Percentiles rank a stretch among this genome's conserved stretches.
Conservation (phyloP, 306 rosid species). For the Gleditsia sinensis region DNA sequence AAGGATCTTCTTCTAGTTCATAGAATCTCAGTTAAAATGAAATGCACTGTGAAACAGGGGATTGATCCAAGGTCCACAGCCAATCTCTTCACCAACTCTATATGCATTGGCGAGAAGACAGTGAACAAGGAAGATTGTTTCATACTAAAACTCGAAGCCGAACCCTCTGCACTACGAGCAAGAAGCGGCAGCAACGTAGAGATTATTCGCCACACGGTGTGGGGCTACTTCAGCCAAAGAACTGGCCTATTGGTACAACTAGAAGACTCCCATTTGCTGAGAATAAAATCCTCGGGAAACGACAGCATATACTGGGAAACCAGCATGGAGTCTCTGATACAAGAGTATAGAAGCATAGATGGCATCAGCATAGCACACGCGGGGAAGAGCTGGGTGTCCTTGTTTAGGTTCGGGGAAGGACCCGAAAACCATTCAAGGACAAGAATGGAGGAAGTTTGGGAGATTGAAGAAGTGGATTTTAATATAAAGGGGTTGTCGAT, state of each 20-base stretch:
- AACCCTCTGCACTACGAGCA: constrained; percentile 52
- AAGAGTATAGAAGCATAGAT: constrained; percentile 71
- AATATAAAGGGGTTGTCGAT: constrained; percentile 78
- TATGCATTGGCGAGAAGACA: constrained; percentile 81
- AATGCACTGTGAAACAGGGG: too few species aligned
- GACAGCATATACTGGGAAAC: constrained; percentile 81
- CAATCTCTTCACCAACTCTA: constrained; percentile 64
- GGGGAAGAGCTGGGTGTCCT: constrained; percentile 64
- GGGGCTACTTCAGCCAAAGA: constrained; percentile 89
- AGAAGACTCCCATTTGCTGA: constrained; percentile 73
- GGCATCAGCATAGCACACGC: constrained; percentile 77
- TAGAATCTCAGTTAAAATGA: too few species aligned
- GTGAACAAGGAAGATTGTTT: constrained; percentile 77
- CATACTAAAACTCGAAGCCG: constrained; percentile 74
- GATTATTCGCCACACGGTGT: constrained; percentile 71
- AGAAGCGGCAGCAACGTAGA: constrained; percentile 78
- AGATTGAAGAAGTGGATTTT: constrained; percentile 90
- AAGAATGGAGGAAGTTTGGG: constrained; percentile 77
- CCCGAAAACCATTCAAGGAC: constrained; percentile 66
- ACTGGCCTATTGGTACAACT: constrained; percentile 79
- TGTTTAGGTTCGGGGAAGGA: constrained; percentile 72
- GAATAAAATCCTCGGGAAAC: constrained; percentile 51
- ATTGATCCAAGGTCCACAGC: constrained; percentile 88
- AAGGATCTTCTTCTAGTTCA: too few species aligned
- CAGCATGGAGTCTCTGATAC: constrained; percentile 65